Base-by-base conservation (phyloP, 2,329 filamentous ascomycete genomes). In the Bretziella fagacearum region DNA sequence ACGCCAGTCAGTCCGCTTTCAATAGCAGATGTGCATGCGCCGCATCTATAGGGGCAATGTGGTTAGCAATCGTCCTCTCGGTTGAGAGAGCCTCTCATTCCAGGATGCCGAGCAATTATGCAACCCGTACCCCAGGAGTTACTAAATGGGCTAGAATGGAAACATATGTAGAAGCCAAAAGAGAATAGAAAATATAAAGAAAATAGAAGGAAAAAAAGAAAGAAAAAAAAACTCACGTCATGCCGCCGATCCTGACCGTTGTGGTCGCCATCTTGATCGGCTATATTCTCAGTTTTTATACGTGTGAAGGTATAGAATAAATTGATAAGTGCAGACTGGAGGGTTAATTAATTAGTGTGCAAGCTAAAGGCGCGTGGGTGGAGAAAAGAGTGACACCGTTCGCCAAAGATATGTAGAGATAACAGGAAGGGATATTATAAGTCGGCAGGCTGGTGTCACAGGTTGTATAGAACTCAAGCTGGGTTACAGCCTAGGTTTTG, bases 1-100 rank as follows among this genome's bases (percentile, higher is more conserved):
- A 93, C 73, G 54, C 74, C 76, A 57, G 84, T 81, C 65, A 98
- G 93, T 54, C 83, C 91, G 51, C 81, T 76, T 69, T 96, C 89
- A 55, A 98, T 81, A n/a, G 91, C 81, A 37, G 87, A 93, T 23
- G 89, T 95, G 61, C 91, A 98, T 55, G 89, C 81, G 59, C 89
- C 87, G 65, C 91, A 98, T 36, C 48, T 50, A 37, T 30, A 20
- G 10, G 17, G 17, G 29, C 7, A 25, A 7, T 20, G 20, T 8
- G 11, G 35, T 49, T 46, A 46, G 36, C 26, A 32, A 26, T n/a
- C 10, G 22, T 17, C 18, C 23, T 13, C 5, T n/a, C n/a, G n/a
- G n/a, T n/a, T n/a, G n/a, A n/a, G n/a, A n/a, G n/a, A n/a, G n/a
- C n/a, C n/a, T n/a, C n/a, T n/a, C n/a, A 20, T 39, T 10, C 6